Percentiles rank a stretch among this genome's conserved stretches.
These are phyloP conservation scores for Kandelia obovata DNA, from an alignment of 345 rosid genomes.

Conservation along the genomic window DNA sequence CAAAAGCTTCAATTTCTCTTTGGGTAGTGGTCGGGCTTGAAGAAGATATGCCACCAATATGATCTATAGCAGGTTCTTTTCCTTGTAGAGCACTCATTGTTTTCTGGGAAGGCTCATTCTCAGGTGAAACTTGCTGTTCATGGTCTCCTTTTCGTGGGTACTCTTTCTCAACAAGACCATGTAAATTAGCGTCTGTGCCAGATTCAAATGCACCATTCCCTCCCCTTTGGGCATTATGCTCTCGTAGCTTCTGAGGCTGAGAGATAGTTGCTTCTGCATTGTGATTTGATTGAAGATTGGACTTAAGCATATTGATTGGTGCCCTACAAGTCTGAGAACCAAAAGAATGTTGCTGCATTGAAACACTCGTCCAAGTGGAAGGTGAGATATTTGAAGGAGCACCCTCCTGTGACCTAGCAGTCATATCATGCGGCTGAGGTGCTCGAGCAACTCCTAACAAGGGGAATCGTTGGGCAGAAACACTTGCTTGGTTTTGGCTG, in stretches of 20 bases:
- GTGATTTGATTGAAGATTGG: conserved; percentile 32
- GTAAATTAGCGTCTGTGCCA: conserved; percentile 34
- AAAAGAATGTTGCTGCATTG: conserved; percentile 37
- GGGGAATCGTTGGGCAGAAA: conserved; percentile 43
- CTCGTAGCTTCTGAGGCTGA: conserved; percentile 34
- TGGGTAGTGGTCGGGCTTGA: conserved; percentile 33
- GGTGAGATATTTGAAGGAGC: conserved; percentile 35
- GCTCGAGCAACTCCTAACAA: conserved; percentile 43
- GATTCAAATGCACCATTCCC: conserved; percentile 33
- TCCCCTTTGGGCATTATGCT: conserved; percentile 34
- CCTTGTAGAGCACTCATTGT: conserved; percentile 19
- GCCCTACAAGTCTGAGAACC: conserved; percentile 38
- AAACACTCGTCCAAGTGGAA: conserved; percentile 36
- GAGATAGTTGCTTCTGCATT: conserved; percentile 40
- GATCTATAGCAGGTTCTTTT: conserved; percentile 28
- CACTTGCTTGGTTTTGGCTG: conserved; percentile 30
- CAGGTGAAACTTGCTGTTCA: conserved; percentile 22
- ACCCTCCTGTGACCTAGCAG: conserved; percentile 40
- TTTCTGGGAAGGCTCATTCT: conserved; percentile 24
- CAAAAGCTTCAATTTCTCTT: conserved; percentile 60
- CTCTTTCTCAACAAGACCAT: conserved; percentile 35
- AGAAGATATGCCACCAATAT: conserved; percentile 28
- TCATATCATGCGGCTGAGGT: conserved; percentile 34
- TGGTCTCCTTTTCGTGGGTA: conserved; percentile 33
- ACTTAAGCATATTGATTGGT: conserved; percentile 31